These are phyloP conservation scores for Friedmanniomyces simplex DNA, from an alignment of 495 filamentous ascomycete genomes.

Conservation along the genomic window DNA sequence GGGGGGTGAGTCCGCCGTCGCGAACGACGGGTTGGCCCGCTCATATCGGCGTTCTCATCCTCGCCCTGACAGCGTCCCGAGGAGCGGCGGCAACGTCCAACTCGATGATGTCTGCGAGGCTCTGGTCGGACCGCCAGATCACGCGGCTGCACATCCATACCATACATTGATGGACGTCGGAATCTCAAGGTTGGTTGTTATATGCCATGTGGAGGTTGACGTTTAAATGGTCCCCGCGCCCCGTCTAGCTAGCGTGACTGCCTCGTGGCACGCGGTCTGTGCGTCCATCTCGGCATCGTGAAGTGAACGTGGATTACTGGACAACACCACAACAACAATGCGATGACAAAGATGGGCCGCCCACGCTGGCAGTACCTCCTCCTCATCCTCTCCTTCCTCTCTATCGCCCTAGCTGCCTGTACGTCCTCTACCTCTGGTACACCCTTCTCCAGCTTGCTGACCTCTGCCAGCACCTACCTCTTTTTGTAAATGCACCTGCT, in stretches of 20 bases:
- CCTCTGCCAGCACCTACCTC: slow-evolving; percentile 46
- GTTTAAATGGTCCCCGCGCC: no score
- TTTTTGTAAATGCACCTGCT: slow-evolving; percentile 98
- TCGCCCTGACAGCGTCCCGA: no score
- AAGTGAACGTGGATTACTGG: not conserved
- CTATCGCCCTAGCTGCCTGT: slow-evolving; percentile 27
- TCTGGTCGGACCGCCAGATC: no score
- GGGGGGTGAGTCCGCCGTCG: no score
- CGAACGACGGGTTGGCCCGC: no score
- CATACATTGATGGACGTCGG: no score
- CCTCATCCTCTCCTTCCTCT: slow-evolving; percentile 22
- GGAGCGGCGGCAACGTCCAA: no score
- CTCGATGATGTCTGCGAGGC: no score
- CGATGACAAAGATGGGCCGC: slow-evolving; percentile 7
- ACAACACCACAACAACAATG: not conserved
- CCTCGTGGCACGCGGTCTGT: not conserved
- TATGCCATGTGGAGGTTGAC: no score
- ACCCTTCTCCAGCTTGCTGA: not conserved
- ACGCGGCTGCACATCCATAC: no score
- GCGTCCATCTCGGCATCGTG: not conserved
- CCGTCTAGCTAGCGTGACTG: not conserved
- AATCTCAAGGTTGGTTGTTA: no score
- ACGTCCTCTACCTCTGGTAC: slow-evolving; percentile 3
- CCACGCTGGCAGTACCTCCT: slow-evolving; percentile 8
- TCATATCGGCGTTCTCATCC: no score